These are phyloP conservation scores for Penicillium psychrosexuale DNA, from an alignment of 2,329 filamentous ascomycete species.

Conservation along the genomic window DNA sequence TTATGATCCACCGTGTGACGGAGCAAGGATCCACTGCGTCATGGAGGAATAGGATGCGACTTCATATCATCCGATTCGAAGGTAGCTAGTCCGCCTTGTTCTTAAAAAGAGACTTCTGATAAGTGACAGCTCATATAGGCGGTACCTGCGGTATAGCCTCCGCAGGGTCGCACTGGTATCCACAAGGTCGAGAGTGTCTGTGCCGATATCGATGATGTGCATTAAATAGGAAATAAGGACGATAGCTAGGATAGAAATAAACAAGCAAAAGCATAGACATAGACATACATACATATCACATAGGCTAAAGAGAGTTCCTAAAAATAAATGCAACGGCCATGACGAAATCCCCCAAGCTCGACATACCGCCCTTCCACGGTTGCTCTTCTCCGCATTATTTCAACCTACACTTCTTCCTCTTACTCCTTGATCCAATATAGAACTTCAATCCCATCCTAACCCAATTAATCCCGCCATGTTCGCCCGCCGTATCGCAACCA, in stretches of 20 bases:
- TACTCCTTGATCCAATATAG: not conserved
- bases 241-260: not conserved
- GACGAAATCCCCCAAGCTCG: conserved; percentile 4
- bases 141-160: conserved; percentile 9
- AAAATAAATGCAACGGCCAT: conserved; percentile 2
- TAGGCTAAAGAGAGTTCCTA: not conserved
- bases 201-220: not conserved
- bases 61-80: conserved; percentile 13
- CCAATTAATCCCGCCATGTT: conserved; percentile 31
- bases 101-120: not conserved
- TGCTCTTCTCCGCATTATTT: not conserved
- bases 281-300: not conserved
- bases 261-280: not conserved
- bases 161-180: conserved; percentile 1
- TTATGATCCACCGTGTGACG: conserved; percentile 5
- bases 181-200: not conserved
- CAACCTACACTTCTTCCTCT: not conserved
- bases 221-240: not conserved
- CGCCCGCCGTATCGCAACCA: conserved; percentile 35
- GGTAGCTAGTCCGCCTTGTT: not conserved
- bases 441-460: not conserved
- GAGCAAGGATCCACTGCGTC: conserved; percentile 1
- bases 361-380: not conserved
- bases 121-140: conserved; percentile 3
- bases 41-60: conserved; percentile 7